Conservation (phyloP, 2,329 filamentous ascomycete species). For the Rutstroemia sp. region DNA sequence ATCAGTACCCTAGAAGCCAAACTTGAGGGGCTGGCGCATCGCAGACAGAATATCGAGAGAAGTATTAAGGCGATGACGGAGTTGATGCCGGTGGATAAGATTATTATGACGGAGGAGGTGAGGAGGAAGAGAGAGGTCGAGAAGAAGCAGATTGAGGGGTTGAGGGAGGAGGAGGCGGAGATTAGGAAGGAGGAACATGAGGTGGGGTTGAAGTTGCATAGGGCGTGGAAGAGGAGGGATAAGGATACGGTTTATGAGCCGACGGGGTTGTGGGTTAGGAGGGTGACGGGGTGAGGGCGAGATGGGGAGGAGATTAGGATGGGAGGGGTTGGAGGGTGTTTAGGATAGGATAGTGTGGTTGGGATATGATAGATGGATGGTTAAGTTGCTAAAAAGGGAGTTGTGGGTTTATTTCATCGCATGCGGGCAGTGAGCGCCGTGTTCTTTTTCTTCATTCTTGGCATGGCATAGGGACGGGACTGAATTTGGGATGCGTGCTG, state of each 20-base stretch:
- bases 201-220: conserved; percentile 64
- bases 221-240: conserved; percentile 68
- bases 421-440: too few species aligned
- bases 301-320: too few species aligned
- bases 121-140: conserved; percentile 47
- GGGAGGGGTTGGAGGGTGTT: too few species aligned
- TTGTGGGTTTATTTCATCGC: too few species aligned
- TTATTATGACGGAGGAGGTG: conserved; percentile 60
- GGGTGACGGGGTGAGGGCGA: conserved; percentile 55
- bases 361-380: too few species aligned
- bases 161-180: conserved; percentile 62
- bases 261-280: conserved; percentile 68
- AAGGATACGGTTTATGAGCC: conserved; percentile 57
- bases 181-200: conserved; percentile 73
- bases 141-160: conserved; percentile 56
- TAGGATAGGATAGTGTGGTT: too few species aligned
- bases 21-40: conserved; percentile 56
- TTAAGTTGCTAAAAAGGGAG: too few species aligned
- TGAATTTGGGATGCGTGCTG: too few species aligned
- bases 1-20: conserved; percentile 60
- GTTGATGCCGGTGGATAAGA: conserved; percentile 64
- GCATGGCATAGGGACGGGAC: too few species aligned
- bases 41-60: conserved; percentile 62
- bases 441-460: too few species aligned
- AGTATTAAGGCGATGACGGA: conserved; percentile 73